Evolutionary conservation across 805 yeast genomes (phyloP), one percentile per base, ranked within the genome.

Genomic region (Ogataea saltuana): DNA sequence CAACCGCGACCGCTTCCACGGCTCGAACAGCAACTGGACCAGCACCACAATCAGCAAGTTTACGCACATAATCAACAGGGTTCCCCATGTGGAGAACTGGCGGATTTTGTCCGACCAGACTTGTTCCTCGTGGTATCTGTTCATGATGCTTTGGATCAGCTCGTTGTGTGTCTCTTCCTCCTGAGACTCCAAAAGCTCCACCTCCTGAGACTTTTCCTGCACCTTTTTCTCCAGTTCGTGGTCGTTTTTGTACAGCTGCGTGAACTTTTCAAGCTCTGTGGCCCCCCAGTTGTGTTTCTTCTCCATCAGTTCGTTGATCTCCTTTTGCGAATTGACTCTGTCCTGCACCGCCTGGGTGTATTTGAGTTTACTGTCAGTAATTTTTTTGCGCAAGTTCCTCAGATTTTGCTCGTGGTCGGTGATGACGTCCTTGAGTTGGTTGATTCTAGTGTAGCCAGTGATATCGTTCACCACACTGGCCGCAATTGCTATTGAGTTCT

Each of bases 71-170:
- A 93, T 71, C 4, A 83, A 68, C 74, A 93, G 81, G 0, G 99
- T 93, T 2, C 98, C 99, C 95, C 97, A 93, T 0, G 98, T 90
- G 5, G 96, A 87, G 4, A 95, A 88, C 51, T 90, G 77, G 48
- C 99, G 72, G 46, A 93, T 93, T 64, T 90, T 90, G 65, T 93
- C 99, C 2, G 97, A 88, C 98, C 99, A 93, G 6, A 93, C 80
- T 64, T 93, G 98, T 58, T 93, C 99, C 61, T 93, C 98, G 50
- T 91, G 96, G 57, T 93, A 93, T 53, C 98, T 71, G 2, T 89
- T 81, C 57, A 91, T 70, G 13, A 93, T 93, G 46, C 87, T 83
- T 44, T 81, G 81, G 13, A 88, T 82, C 35, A 89, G 66, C 44
- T 74, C 77, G 42, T 80, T 74, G 52, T 85, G 91, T 15, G 83